phyloP scores from a whole-genome alignment of 371 early-diverging fungal species.

The Entomophthora muscae region DNA sequence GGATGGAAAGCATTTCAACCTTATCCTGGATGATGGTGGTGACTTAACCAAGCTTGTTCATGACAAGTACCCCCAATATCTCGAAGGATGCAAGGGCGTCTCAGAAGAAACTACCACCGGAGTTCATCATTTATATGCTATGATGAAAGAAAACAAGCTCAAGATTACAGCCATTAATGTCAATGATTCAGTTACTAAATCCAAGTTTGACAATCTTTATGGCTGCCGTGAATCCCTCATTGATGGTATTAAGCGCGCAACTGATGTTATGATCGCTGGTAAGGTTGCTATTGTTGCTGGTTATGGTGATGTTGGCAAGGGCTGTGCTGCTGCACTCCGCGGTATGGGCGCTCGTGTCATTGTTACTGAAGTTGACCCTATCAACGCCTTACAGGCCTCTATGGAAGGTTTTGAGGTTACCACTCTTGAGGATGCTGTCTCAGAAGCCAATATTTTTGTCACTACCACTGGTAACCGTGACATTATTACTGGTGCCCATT shows the following conservation, averaged over 20 bases:
- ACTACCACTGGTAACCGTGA: conserved; percentile 99
- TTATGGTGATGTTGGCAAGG: conserved; percentile 99
- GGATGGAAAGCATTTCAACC: conserved; percentile 87
- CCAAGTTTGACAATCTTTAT: conserved; percentile 99
- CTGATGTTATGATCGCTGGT: conserved; percentile 99
- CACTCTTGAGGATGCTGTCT: conserved; percentile 91
- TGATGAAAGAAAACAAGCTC: conserved; percentile 85
- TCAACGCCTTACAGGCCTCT: conserved; percentile 97
- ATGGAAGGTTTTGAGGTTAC: conserved; percentile 99
- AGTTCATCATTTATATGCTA: conserved; percentile 96
- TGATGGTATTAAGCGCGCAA: conserved; percentile 99
- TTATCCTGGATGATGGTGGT: conserved; percentile 99
- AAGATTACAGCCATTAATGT: conserved; percentile 98
- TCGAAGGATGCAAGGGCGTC: conserved; percentile 71
- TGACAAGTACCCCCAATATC: conserved; percentile 79
- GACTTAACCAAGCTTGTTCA: conserved; percentile 94
- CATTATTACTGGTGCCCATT: conserved; percentile 87
- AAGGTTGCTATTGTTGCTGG: conserved; percentile 97
- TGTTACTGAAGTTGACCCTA: conserved; percentile 96
- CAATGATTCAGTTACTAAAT: conserved; percentile 99
- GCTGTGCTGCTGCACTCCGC: conserved; percentile 94
- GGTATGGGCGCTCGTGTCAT: conserved; percentile 98
- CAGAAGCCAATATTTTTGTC: conserved; percentile 91
- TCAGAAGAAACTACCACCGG: conserved; percentile 99
- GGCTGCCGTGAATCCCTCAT: conserved; percentile 98